These are phyloP conservation scores for Akanthomyces dipterigenus DNA, from an alignment of 2,329 filamentous ascomycete genomes.

Conservation along the genomic window DNA sequence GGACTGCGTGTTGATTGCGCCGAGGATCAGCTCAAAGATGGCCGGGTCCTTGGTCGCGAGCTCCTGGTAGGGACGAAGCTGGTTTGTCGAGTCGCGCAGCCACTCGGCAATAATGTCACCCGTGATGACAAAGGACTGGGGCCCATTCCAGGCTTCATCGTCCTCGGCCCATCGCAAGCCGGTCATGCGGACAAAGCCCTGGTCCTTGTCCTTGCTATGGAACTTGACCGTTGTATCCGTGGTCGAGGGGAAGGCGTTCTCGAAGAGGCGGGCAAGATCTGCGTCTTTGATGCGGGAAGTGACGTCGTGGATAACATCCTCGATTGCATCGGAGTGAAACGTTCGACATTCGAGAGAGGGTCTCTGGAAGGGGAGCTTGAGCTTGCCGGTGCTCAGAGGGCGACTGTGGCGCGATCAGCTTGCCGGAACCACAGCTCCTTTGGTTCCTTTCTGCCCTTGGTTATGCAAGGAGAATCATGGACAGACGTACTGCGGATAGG, in stretches of 20 bases:
- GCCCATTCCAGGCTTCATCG: constrained; percentile 67
- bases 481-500: constrained; percentile 31
- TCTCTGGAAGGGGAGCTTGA: constrained; percentile 78
- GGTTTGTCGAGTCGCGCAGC: constrained; percentile 89
- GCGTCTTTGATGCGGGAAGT: constrained; percentile 73
- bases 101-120: constrained; percentile 91
- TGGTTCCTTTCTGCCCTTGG: background rate
- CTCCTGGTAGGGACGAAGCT: constrained; percentile 81
- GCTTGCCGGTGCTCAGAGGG: constrained; percentile 72
- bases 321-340: constrained; percentile 79
- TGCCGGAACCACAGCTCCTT: background rate
- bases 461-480: background rate
- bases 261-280: constrained; percentile 86
- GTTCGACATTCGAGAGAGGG: constrained; percentile 78
- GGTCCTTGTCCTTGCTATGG: constrained; percentile 59
- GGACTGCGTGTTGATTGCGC: constrained; percentile 91
- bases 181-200: constrained; percentile 29
- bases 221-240: constrained; percentile 86
- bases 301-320: constrained; percentile 79
- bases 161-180: constrained; percentile 29
- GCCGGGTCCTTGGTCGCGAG: constrained; percentile 74
- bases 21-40: constrained; percentile 74
- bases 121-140: constrained; percentile 89
- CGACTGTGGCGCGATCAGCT: constrained; percentile 40
- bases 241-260: constrained; percentile 67